Evolutionary conservation across 306 rosid species (phyloP).

Genomic region (Luffa acutangula): DNA sequence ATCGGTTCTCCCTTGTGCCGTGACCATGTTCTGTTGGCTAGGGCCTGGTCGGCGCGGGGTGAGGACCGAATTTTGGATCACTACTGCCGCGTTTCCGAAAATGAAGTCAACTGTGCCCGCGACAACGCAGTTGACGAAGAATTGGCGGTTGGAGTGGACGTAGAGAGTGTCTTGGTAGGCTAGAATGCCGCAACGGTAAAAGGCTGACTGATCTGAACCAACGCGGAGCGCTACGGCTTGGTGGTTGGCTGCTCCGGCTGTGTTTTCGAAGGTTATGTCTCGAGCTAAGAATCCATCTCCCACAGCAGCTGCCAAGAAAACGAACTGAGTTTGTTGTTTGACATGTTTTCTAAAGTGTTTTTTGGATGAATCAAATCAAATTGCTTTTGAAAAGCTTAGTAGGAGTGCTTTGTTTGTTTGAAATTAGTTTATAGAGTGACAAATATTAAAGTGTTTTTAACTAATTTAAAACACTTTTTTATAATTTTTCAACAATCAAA

Average conservation of each 20-base stretch:
- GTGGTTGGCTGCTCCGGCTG: background rate
- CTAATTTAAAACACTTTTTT: too few species aligned
- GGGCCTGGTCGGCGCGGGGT: background rate
- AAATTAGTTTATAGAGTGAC: too few species aligned
- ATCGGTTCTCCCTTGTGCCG: background rate
- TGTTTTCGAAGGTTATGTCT: background rate
- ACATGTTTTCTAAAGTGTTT: background rate
- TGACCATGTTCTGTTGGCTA: background rate
- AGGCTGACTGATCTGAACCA: background rate
- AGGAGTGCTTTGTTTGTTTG: too few species aligned
- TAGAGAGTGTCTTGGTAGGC: background rate
- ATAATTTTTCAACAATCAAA: too few species aligned
- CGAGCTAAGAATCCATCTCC: background rate
- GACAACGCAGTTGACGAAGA: background rate
- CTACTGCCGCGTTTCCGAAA: background rate
- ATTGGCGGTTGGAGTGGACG: background rate
- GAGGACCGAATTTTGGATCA: background rate
- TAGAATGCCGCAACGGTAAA: background rate
- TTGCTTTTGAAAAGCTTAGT: too few species aligned
- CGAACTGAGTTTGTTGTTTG: background rate
- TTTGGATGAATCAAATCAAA: too few species aligned
- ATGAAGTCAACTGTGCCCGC: background rate
- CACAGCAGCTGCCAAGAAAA: background rate
- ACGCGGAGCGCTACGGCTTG: background rate
- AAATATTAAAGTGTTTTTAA: too few species aligned